Base-by-base conservation (phyloP, 73 alveolate species). In the Symbiodinium natans region DNA sequence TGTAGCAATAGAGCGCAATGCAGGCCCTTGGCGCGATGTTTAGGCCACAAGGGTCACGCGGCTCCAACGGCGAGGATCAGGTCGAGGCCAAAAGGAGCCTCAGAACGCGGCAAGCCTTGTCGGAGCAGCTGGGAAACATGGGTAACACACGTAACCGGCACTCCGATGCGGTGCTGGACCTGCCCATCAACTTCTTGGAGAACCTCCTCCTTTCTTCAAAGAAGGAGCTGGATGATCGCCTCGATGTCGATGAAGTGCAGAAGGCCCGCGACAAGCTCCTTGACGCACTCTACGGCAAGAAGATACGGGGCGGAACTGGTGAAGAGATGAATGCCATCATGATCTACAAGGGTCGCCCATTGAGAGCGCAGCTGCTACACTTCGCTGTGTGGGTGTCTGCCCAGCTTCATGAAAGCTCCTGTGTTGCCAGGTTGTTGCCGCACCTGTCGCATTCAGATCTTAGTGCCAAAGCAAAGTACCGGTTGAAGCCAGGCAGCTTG, bases 341-440 rank as follows among this genome's bases (percentile, higher is more conserved):
- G 43, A 74, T 74, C 84, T 74, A 74, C 84, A 74, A 74, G 84
- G 84, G 84, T n/a, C 84, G 84, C 43, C 84, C 84, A 4, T 33
- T 74, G 84, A n/a, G 84, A n/a, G 84, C 84, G 25, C 84, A 74
- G 84, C 84, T 74, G 23, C 84, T 74, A 5, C 84, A 74, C 84
- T 74, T 74, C 42, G 84, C 84, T 23, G 84, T 74, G 29, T 74
- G 84, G 84, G 84, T 74, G 11, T 74, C 84, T 23, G 84, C 84
- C 43, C 84, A 74, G 41, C 84, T 74, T 33, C 84, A 34, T 11
- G 84, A 74, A 43, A 74, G 25, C 42, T 74, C 84, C 84, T 74
- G 84, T 33, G 84, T 74, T 9, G 84, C 84, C 25, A 74, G 84
- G 41, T 43, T 74, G 84, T 29, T 74, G 84, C 84, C 84, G 2